Evolutionary conservation across 2,329 filamentous ascomycete genomes (phyloP).

Genomic region (Arthroderma sp.): DNA sequence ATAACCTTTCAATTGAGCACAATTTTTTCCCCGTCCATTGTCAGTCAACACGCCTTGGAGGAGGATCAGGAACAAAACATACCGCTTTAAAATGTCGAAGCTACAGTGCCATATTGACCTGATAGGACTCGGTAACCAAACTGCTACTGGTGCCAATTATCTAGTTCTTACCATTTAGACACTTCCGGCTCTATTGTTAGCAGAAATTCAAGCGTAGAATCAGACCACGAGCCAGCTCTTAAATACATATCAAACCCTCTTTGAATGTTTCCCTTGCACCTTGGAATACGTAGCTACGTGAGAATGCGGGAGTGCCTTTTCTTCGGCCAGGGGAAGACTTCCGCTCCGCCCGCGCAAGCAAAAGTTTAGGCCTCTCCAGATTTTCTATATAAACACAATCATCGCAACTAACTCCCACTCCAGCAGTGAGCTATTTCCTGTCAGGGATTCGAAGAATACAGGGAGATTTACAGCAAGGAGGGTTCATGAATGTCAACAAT

Average conservation of each 20-base stretch:
- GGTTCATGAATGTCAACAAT: slow-evolving; percentile 37
- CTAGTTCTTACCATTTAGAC: too few species aligned
- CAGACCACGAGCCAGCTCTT: neutral
- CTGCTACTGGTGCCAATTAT: too few species aligned
- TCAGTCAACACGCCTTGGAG: neutral
- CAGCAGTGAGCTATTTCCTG: neutral
- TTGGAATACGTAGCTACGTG: too few species aligned
- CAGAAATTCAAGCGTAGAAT: too few species aligned
- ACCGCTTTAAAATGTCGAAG: neutral
- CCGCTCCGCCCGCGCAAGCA: neutral
- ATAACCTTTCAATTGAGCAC: neutral
- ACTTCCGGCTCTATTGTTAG: too few species aligned
- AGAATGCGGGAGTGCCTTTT: neutral
- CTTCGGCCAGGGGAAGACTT: neutral
- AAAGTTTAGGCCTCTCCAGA: neutral
- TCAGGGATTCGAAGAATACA: neutral
- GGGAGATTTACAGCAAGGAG: neutral
- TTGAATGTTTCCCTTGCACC: too few species aligned
- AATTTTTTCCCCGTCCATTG: neutral
- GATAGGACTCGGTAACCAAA: too few species aligned
- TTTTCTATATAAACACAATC: neutral
- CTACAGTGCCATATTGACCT: too few species aligned
- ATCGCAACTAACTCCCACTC: neutral
- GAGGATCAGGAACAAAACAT: neutral
- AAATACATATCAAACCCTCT: neutral